Evolutionary conservation across 805 yeast species (phyloP), one percentile per base, ranked within the genome.

Genomic region (Suhomyces canberraensis): DNA sequence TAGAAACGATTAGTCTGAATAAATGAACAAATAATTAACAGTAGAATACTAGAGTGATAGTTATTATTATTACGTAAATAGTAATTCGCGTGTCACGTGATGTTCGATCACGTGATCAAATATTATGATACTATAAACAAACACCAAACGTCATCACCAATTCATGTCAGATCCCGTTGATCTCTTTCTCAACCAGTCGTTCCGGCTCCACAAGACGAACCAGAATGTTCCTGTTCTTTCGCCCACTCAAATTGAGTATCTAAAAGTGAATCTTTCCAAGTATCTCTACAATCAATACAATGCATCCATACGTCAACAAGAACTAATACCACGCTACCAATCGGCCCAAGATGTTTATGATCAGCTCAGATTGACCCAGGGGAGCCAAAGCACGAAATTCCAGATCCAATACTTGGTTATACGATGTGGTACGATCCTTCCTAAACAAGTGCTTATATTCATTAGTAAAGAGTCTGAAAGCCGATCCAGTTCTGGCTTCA

Each of bases 161-260:
- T n/a, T n/a, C n/a, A n/a, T n/a, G n/a, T n/a, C n/a, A n/a, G n/a
- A n/a, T 25, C 7, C 29, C 6, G 35, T 25, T 9, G 36, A 42
- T 18, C 33, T 45, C 29, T 42, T 45, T 22, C 28, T 40, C 29
- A 40, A 45, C 39, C 46, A 42, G 26, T 39, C 45, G 20, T 45
- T 42, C 39, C 39, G 40, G 41, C 26, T 45, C 9, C 33, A 36
- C 33, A 42, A 40, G 26, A 31, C 35, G 34, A 40, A 45, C 40
- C 40, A 36, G 22, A 17, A 29, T 9, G 18, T 42, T 9, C 24
- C 34, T 11, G 13, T 11, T 25, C 24, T 31, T 16, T 38, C 29
- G 2, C 24, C 4, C 13, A 15, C 11, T 4, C 44, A 45, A 22
- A 16, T 35, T 13, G 16, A 17, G 25, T 39, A 35, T 16, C 16